Evolutionary conservation across 1,284 basidiomycete species (phyloP), one percentile per base, ranked within the genome.

Genomic region (Coniferiporia sulphurascens): DNA sequence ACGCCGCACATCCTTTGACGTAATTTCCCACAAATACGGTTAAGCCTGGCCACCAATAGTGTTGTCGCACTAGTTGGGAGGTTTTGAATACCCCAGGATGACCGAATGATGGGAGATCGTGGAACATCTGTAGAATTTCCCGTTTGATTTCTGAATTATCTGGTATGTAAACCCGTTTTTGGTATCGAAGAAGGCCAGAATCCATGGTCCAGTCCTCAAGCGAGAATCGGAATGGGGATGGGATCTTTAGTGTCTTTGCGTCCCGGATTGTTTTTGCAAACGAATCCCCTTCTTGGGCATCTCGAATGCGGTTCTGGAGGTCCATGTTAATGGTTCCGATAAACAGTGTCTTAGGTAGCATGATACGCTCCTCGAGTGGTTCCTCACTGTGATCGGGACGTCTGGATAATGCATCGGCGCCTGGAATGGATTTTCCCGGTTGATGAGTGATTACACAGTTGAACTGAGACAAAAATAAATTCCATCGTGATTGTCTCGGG

Each of bases 11-110:
- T 0, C 69, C 69, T 1, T 66, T 52, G 0, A 77, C 66, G 59
- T 81, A 83, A 0, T 62, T 52, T 0, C 44, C 49, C 0, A 75
- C 62, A 45, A 72, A 68, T 0, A 56, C 57, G 0, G 59, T 52
- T 17, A 82, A 66, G 0, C 61, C 17, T 1, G 75, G 78, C 80
- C 81, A 83, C 71, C 71, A 78, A 60, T 75, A 81, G 52, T 74
- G 67, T 1, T 66, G 32, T 1, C 62, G 56, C 0, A 79, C 63
- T 0, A 77, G 59, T 59, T 77, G 69, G 0, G 67, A 43, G 0
- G 75, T 82, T 58, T 74, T 76, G 1, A 56, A 64, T 2, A 65
- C 58, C 0, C 82, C 80, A 0, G 70, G 75, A 62, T 84, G 80
- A 3, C 81, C 74, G 2, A 63, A 60, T 0, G 67, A 34, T 0